Percentiles rank a stretch among this genome's conserved stretches.
Conservation (phyloP, 352 stramenopile species). For the Pythium chondricola region DNA sequence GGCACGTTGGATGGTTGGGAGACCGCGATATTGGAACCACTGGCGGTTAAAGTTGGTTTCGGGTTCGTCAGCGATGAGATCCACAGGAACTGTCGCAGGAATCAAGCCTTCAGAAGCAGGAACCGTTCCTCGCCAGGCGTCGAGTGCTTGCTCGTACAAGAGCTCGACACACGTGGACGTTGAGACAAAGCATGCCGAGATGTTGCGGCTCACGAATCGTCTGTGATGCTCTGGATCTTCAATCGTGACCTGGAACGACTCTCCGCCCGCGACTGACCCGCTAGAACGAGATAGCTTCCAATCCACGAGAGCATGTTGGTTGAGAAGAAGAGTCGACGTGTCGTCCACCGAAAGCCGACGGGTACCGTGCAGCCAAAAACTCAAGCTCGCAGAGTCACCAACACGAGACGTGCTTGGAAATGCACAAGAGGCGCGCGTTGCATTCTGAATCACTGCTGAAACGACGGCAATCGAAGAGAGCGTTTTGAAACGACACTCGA, state of each 20-base stretch:
- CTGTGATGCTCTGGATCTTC: not conserved
- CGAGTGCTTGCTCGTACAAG: not conserved
- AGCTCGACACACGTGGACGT: not conserved
- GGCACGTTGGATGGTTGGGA: not conserved
- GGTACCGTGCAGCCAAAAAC: slow-evolving; percentile 6
- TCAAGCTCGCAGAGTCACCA: not conserved
- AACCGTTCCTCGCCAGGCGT: slow-evolving; percentile 5
- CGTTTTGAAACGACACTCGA: slow-evolving; percentile 38
- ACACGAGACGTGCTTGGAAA: not conserved
- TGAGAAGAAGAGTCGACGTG: too few species aligned
- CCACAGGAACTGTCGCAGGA: not conserved
- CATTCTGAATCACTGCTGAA: slow-evolving; percentile 28
- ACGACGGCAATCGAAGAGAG: slow-evolving; percentile 12
- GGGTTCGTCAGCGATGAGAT: too few species aligned
- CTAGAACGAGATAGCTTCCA: slow-evolving; percentile 1
- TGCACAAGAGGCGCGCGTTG: slow-evolving; percentile 27
- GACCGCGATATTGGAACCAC: slow-evolving; percentile 12
- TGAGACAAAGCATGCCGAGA: slow-evolving; percentile 13
- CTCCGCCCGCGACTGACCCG: not conserved
- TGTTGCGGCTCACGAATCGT: not conserved
- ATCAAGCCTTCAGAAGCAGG: not conserved
- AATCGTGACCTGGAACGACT: slow-evolving; percentile 1
- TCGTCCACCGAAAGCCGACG: not conserved
- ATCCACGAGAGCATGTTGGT: not conserved
- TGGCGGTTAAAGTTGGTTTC: too few species aligned